Conservation (phyloP, 495 filamentous ascomycete species). For the Neurospora tetrasperma region DNA sequence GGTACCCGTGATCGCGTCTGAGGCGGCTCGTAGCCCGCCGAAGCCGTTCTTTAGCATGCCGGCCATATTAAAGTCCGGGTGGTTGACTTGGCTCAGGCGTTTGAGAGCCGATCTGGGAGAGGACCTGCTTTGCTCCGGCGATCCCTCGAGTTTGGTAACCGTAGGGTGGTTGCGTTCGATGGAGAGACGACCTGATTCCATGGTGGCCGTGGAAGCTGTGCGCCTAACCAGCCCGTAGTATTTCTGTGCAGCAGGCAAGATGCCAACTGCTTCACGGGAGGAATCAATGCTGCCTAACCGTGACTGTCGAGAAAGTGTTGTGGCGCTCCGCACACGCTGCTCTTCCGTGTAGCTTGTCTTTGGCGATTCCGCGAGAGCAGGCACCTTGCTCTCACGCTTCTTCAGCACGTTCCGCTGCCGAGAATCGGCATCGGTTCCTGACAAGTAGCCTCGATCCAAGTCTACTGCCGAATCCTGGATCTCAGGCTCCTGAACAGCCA, state of each 20-base stretch:
- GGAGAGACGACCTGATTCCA: conserved; percentile 36
- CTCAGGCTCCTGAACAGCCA: conserved; percentile 21
- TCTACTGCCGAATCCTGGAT: conserved; percentile 41
- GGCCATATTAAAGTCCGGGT: conserved; percentile 41
- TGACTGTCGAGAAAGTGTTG: conserved; percentile 59
- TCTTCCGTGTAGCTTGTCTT: conserved; percentile 69
- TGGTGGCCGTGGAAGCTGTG: conserved; percentile 40
- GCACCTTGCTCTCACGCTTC: conserved; percentile 56
- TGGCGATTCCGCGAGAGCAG: conserved; percentile 42
- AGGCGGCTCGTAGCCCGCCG: conserved; percentile 66
- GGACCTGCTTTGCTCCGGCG: conserved; percentile 44
- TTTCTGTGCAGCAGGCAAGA: conserved; percentile 41
- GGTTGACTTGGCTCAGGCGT: conserved; percentile 38
- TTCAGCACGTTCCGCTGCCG: conserved; percentile 65
- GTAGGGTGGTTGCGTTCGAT: conserved; percentile 44
- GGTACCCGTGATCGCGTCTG: conserved; percentile 60
- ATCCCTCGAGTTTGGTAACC: conserved; percentile 58
- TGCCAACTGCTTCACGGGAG: conserved; percentile 30
- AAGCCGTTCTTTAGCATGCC: conserved; percentile 27
- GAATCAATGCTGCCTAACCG: conserved; percentile 65
- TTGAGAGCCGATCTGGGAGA: conserved; percentile 38
- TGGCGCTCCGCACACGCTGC: conserved; percentile 47
- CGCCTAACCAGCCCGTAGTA: conserved; percentile 51
- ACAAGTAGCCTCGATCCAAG: conserved; percentile 88
- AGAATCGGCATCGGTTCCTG: conserved; percentile 73